phyloP scores from a whole-genome alignment of 495 filamentous ascomycete genomes.

The Articulospora tetracladia region DNA sequence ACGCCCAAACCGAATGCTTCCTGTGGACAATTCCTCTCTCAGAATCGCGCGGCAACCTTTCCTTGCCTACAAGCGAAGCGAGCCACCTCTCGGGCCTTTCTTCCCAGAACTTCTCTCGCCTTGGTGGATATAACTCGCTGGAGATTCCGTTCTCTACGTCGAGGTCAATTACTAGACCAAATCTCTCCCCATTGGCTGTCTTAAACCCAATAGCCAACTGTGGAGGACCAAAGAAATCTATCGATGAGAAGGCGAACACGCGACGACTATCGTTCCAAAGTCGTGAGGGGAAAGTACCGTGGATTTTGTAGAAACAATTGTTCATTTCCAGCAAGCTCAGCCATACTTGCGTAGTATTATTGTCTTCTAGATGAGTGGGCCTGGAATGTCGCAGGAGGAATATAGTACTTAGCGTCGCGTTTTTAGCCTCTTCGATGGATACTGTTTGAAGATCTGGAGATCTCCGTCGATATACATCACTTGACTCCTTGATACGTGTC shows the following conservation, averaged over 20 bases:
- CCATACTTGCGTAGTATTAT: background rate
- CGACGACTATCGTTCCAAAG: background rate
- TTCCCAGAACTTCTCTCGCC: too few species aligned
- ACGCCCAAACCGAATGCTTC: too few species aligned
- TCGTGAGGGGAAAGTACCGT: background rate
- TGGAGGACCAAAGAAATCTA: background rate
- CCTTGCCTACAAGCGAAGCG: too few species aligned
- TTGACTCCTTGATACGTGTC: background rate
- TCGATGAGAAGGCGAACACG: background rate
- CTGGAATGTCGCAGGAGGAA: background rate
- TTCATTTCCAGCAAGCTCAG: slow-evolving; percentile 2
- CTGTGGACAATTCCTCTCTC: too few species aligned
- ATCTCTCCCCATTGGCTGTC: too few species aligned
- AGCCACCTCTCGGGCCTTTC: too few species aligned
- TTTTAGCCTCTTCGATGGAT: background rate
- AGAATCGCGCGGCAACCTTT: too few species aligned
- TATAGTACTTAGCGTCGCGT: background rate
- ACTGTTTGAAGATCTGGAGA: background rate
- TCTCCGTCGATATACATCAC: background rate
- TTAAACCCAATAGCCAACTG: background rate
- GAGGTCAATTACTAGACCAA: too few species aligned
- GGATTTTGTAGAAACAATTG: background rate
- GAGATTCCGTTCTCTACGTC: too few species aligned
- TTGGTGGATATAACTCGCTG: too few species aligned
- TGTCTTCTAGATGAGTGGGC: background rate